Conservation (phyloP, 768 basidiomycete genomes). For the Gautieria morchelliformis region DNA sequence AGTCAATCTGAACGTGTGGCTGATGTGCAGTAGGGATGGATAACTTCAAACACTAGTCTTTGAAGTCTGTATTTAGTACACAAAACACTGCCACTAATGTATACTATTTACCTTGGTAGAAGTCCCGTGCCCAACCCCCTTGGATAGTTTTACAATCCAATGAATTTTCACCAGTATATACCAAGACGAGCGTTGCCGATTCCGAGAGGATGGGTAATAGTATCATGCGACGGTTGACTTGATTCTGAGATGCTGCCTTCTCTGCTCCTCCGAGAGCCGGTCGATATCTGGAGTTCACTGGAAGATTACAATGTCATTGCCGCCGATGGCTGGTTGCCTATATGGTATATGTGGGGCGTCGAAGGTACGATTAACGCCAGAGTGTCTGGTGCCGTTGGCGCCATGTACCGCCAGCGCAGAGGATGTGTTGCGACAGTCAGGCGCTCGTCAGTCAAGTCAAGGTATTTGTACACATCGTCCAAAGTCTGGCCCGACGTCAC, state of each 20-base stretch:
- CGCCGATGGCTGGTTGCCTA: constrained; percentile 87
- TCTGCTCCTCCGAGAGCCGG: constrained; percentile 19
- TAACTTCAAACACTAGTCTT: too few relatives aligned
- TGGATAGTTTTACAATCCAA: constrained; percentile 57
- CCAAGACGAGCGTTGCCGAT: constrained; percentile 71
- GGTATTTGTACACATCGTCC: too few relatives aligned
- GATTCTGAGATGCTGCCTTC: constrained; percentile 18
- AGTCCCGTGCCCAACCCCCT: constrained; percentile 24
- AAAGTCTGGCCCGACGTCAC: too few relatives aligned
- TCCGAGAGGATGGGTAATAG: constrained; percentile 74
- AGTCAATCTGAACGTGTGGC: too few relatives aligned
- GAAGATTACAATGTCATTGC: constrained; percentile 41
- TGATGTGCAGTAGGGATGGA: too few relatives aligned
- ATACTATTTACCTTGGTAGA: too few relatives aligned
- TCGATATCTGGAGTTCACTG: background rate
- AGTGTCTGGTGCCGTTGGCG: constrained; percentile 99
- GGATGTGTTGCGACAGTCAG: constrained; percentile 69
- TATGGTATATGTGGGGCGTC: constrained; percentile 83
- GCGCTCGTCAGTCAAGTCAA: constrained; percentile 16
- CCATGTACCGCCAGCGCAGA: constrained; percentile 88
- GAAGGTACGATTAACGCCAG: constrained; percentile 89
- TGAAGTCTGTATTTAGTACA: too few relatives aligned
- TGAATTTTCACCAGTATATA: too few relatives aligned
- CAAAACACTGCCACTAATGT: too few relatives aligned
- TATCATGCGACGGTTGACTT: constrained; percentile 55